Percentiles rank a stretch among this genome's conserved stretches.
Conservation (phyloP, 23 red algal genomes). For the Agarophyton chilense region DNA sequence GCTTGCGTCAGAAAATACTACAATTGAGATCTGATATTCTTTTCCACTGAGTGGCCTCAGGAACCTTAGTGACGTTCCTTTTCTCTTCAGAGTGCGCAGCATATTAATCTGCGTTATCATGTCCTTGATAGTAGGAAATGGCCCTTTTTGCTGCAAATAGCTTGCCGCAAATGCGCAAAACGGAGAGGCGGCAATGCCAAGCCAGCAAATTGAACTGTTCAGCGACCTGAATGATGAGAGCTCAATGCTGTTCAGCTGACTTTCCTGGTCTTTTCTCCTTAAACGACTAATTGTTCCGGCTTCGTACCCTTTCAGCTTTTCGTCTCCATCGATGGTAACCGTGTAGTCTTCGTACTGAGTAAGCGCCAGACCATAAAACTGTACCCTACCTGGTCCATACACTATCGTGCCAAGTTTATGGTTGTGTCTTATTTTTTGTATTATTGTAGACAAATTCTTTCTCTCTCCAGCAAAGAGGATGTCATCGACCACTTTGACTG, state of each 20-base stretch:
- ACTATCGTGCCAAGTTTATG: conserved; percentile 31
- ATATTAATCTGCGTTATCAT: conserved; percentile 13
- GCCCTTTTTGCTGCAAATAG: conserved; percentile 33
- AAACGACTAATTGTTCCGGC: background rate
- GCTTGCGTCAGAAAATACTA: conserved; percentile 31
- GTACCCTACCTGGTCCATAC: conserved; percentile 5
- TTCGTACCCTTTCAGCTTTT: background rate
- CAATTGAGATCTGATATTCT: background rate
- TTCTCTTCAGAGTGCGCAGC: background rate
- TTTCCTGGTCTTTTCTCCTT: background rate
- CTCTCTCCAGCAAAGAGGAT: conserved; percentile 7
- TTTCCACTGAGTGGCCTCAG: background rate
- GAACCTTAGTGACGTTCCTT: background rate
- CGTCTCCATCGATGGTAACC: conserved; percentile 13
- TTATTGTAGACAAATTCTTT: background rate
- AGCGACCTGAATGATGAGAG: background rate
- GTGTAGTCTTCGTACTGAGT: background rate
- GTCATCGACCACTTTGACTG: conserved; percentile 58
- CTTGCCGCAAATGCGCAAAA: conserved; percentile 34
- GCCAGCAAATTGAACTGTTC: conserved; percentile 9
- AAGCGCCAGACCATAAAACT: conserved; percentile 11
- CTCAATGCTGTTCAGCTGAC: conserved; percentile 5
- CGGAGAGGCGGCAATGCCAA: conserved; percentile 17
- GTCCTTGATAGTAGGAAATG: conserved; percentile 3
- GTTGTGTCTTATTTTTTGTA: background rate